Evolutionary conservation across 176 grass and related monocot species (phyloP).

Genomic region (Cenchrus fungigraminus): DNA sequence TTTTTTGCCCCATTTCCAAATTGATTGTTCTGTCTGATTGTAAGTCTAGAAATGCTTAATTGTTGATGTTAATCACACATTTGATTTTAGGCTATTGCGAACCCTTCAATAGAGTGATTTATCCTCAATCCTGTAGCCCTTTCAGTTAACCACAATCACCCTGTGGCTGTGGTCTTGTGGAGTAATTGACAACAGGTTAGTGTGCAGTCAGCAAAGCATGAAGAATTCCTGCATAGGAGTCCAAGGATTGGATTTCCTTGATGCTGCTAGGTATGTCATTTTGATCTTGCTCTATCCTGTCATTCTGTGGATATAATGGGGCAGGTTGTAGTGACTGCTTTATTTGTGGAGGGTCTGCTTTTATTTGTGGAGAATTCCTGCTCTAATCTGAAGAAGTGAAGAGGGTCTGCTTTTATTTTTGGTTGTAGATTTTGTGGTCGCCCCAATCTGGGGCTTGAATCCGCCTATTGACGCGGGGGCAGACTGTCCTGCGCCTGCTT

Average conservation of each 20-base stretch:
- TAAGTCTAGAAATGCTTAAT: constrained; percentile 42
- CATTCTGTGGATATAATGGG: not conserved
- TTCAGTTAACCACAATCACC: too few species aligned
- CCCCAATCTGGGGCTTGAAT: not conserved
- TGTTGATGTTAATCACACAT: not conserved
- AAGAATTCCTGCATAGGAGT: not conserved
- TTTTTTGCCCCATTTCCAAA: not conserved
- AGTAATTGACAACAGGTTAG: not conserved
- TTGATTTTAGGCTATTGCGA: not conserved
- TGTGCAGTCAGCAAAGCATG: not conserved
- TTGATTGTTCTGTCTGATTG: constrained; percentile 12
- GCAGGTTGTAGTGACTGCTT: not conserved
- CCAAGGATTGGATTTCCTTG: not conserved
- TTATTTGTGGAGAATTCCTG: not conserved
- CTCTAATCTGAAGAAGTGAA: too few species aligned
- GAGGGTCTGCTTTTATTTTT: not conserved
- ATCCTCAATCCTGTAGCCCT: not conserved
- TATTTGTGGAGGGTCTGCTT: not conserved
- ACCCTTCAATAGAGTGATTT: not conserved
- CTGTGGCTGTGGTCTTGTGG: not conserved
- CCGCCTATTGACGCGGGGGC: not conserved
- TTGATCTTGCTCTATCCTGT: not conserved
- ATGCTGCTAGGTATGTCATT: not conserved
- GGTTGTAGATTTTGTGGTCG: not conserved
- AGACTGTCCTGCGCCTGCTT: not conserved